Evolutionary conservation across 1,284 basidiomycete genomes (phyloP), one percentile per base, ranked within the genome.

Genomic region (Trichosporon ovoides): DNA sequence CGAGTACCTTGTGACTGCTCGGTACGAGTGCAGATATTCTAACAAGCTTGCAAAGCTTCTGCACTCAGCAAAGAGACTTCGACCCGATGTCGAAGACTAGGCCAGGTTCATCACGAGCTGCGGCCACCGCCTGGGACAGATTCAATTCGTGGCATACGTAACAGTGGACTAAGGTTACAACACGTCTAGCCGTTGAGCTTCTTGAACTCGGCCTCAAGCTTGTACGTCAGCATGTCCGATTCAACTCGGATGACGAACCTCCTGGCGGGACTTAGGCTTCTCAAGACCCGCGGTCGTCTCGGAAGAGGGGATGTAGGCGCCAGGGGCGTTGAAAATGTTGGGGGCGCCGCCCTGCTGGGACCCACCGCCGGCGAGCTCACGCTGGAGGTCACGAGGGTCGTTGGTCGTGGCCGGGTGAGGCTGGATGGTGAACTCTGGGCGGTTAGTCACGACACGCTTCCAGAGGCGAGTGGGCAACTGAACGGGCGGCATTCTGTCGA

Each of bases 351-450:
- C 56, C 38, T 69, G 65, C 9, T 74, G 63, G 19, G 69, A 70
- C n/a, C 68, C 68, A 20, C 67, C 61, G 14, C 46, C 48, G n/a
- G 33, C 48, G 22, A 38, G 46, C 52, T 74, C 68, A 38, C 63
- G 57, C 56, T 67, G 63, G 10, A 75, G 68, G 66, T 77, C 74
- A 36, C 72, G 61, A 7, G 77, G 77, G 69, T 78, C 76, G 64
- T 77, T 78, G 63, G 72, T 74, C 67, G 69, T 78, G 31, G 77
- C 77, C 36, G 76, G 76, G 68, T 79, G 76, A 22, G 78, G 79
- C 62, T 76, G 77, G 69, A 77, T 80, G 43, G 62, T 71, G 73
- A 80, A 79, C 53, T 58, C 57, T 54, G 56, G 24, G 3, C 13
- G 14, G 22, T 33, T 34, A 19, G 22, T 40, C 28, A 38, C 12